Evolutionary conservation across 148 eudicot genomes (phyloP).

Genomic region (Linanthus parryae): DNA sequence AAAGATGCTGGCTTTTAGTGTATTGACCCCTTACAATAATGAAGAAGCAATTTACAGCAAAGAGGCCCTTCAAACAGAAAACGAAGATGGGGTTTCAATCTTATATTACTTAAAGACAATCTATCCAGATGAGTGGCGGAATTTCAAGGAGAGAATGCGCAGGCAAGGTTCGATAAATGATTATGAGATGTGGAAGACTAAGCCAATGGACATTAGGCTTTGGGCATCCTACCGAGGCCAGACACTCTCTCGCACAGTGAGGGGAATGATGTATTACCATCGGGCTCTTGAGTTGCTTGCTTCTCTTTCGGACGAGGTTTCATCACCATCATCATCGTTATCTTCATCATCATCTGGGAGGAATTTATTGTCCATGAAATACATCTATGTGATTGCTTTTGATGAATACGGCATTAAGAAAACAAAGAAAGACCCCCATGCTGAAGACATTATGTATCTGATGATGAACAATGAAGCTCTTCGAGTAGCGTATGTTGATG

Average conservation of each 20-base stretch:
- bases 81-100: slow-evolving; percentile 87
- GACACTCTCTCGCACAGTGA: slow-evolving; percentile 80
- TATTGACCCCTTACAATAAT: slow-evolving; percentile 80
- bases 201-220: slow-evolving; percentile 54
- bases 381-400: slow-evolving; percentile 41
- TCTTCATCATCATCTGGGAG: slow-evolving; percentile 32
- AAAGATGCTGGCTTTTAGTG: slow-evolving; percentile 84
- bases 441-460: slow-evolving; percentile 68
- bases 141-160: slow-evolving; percentile 69
- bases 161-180: slow-evolving; percentile 55
- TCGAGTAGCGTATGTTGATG: slow-evolving; percentile 89
- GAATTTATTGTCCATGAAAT: slow-evolving; percentile 50
- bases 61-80: slow-evolving; percentile 71
- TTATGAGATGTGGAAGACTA: slow-evolving; percentile 44
- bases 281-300: slow-evolving; percentile 87
- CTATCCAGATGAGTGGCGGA: slow-evolving; percentile 75
- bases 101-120: slow-evolving; percentile 79
- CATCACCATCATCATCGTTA: too few species aligned
- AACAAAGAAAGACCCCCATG: slow-evolving; percentile 56
- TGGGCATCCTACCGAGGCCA: slow-evolving; percentile 94
- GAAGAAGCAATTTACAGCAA: slow-evolving; percentile 77
- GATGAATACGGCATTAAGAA: slow-evolving; percentile 43
- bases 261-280: slow-evolving; percentile 95
- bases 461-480: slow-evolving; percentile 80
- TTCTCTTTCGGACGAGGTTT: too few species aligned